Percentiles rank a stretch among this genome's conserved stretches.
phyloP scores from a whole-genome alignment of 2,329 filamentous ascomycete species.

The Fusarium graminum region DNA sequence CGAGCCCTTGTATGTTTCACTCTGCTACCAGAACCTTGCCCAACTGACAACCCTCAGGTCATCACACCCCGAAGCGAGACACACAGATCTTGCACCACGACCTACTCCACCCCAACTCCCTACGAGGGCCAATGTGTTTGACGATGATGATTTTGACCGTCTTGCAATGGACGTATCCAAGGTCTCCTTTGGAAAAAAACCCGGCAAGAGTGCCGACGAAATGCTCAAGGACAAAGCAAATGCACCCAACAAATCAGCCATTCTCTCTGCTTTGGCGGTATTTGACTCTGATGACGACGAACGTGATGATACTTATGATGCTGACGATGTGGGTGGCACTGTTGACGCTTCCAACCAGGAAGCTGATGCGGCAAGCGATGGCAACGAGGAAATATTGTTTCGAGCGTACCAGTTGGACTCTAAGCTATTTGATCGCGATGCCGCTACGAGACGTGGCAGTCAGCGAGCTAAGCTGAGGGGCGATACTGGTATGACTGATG shows the following conservation, averaged over 20 bases:
- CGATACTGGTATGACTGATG: constrained; percentile 90
- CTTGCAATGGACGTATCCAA: constrained; percentile 75
- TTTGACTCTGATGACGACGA: constrained; percentile 98
- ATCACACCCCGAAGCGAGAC: constrained; percentile 46
- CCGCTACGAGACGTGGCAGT: constrained; percentile 74
- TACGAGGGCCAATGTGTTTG: constrained; percentile 78
- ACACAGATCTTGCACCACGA: constrained; percentile 65
- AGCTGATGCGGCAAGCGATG: constrained; percentile 61
- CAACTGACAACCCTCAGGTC: constrained; percentile 48
- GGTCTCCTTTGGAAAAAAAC: constrained; percentile 82
- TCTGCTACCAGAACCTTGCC: neutral
- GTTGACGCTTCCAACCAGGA: constrained; percentile 77
- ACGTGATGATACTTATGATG: constrained; percentile 95
- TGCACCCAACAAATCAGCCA: constrained; percentile 83
- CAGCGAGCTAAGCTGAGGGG: constrained; percentile 74
- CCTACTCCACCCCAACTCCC: constrained; percentile 70
- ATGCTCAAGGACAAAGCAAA: constrained; percentile 74
- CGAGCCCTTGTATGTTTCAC: constrained; percentile 70
- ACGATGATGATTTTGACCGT: constrained; percentile 82
- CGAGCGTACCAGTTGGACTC: constrained; percentile 75
- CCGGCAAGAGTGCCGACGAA: constrained; percentile 75
- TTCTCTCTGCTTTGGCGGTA: constrained; percentile 85
- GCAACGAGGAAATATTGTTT: constrained; percentile 80
- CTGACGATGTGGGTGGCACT: constrained; percentile 89
- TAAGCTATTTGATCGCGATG: constrained; percentile 77